A percentile compares a stretch with the other conserved stretches of the same genome.
Evolutionary conservation across 208 protist genomes (phyloP).

Genomic region (Leishmania turanica): DNA sequence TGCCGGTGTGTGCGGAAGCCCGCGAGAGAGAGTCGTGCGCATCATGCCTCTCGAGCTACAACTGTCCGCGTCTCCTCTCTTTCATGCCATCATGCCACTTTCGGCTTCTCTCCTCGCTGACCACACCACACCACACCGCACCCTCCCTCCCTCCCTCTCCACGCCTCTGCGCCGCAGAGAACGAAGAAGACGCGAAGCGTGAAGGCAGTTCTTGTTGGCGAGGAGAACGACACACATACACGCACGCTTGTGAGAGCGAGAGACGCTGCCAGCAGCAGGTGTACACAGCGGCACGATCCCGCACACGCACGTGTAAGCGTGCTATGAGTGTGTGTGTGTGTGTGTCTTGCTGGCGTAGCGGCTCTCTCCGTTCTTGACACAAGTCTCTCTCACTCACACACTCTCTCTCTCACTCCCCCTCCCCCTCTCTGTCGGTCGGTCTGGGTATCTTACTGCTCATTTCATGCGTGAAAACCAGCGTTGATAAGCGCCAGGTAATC

Average conservation of each 20-base stretch:
- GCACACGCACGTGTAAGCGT: not conserved
- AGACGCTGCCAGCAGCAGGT: not conserved
- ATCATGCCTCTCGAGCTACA: not conserved
- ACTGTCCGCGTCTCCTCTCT: not conserved
- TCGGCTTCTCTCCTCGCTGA: not conserved
- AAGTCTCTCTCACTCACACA: not conserved
- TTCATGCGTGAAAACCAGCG: not conserved
- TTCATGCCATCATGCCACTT: not conserved
- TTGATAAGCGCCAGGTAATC: not conserved
- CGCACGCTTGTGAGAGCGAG: not conserved
- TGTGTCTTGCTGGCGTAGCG: not conserved
- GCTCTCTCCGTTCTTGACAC: not conserved
- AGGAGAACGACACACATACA: not conserved
- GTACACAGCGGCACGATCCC: not conserved
- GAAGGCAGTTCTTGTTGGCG: not conserved
- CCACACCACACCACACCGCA: too few relatives aligned
- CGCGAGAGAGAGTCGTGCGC: not conserved
- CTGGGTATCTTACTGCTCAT: not conserved
- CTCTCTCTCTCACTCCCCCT: not conserved
- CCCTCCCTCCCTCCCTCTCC: slow-evolving; percentile 3
- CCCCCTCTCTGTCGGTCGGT: not conserved
- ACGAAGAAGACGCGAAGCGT: not conserved
- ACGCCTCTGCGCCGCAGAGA: not conserved
- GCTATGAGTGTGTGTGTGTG: not conserved
- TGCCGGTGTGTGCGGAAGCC: not conserved